These are phyloP conservation scores for Dalbergia oliveri DNA, from an alignment of 306 rosid genomes.

Conservation along the genomic window DNA sequence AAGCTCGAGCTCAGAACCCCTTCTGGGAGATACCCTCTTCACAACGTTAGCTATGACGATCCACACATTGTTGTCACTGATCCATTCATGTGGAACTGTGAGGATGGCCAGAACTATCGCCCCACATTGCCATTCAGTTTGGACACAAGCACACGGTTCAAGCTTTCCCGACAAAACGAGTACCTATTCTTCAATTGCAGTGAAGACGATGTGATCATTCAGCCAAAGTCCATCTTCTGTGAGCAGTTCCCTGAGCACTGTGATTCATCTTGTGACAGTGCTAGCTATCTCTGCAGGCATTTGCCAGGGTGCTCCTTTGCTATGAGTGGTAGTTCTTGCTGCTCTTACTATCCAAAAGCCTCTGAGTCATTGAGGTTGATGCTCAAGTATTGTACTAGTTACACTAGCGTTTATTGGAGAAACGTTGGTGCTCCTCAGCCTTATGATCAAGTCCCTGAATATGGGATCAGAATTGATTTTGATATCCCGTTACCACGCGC, in stretches of 20 bases:
- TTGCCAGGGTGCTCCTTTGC: slow-evolving; percentile 69
- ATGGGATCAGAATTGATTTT: slow-evolving; percentile 82
- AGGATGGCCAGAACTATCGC: slow-evolving; percentile 68
- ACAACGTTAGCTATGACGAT: slow-evolving; percentile 69
- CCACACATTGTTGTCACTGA: slow-evolving; percentile 82
- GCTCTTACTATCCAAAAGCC: slow-evolving; percentile 82
- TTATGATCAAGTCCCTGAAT: slow-evolving; percentile 81
- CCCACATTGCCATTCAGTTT: slow-evolving; percentile 81
- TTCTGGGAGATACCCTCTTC: slow-evolving; percentile 76
- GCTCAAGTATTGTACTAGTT: slow-evolving; percentile 81
- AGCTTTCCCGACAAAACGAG: slow-evolving; percentile 77
- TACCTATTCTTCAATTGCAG: slow-evolving; percentile 94
- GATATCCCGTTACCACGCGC: slow-evolving; percentile 68
- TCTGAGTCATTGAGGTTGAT: slow-evolving; percentile 76
- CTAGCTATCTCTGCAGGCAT: slow-evolving; percentile 85
- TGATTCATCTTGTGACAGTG: slow-evolving; percentile 89
- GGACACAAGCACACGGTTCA: slow-evolving; percentile 78
- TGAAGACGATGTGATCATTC: slow-evolving; percentile 66
- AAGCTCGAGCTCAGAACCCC: slow-evolving; percentile 84
- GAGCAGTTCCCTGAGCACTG: slow-evolving; percentile 77
- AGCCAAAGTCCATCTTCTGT: slow-evolving; percentile 80
- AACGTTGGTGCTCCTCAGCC: slow-evolving; percentile 74
- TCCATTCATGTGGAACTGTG: slow-evolving; percentile 93
- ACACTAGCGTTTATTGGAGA: slow-evolving; percentile 86
- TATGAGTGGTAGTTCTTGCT: slow-evolving; percentile 65